Percentiles rank a stretch among this genome's conserved stretches.
phyloP scores from a whole-genome alignment of 1,284 basidiomycete genomes.

The Ceratorhiza oryzae-sativae region DNA sequence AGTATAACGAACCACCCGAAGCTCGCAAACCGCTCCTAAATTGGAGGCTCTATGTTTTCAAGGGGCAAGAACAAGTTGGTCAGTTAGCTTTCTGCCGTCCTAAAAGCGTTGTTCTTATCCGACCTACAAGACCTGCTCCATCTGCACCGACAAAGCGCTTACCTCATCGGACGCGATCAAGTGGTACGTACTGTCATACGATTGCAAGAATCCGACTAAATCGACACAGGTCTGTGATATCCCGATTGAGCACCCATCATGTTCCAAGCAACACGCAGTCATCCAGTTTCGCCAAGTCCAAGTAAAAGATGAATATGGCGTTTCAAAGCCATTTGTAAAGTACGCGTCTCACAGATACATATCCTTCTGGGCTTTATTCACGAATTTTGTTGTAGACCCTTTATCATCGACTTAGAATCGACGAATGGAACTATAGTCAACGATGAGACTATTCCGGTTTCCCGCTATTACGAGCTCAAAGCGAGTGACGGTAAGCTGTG shows the following conservation, averaged over 20 bases:
- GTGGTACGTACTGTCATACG: conserved; percentile 58
- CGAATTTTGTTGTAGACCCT: conserved; percentile 68
- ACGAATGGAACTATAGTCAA: conserved; percentile 96
- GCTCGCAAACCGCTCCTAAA: conserved; percentile 88
- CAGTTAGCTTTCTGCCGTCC: conserved; percentile 50
- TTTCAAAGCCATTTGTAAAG: conserved; percentile 79
- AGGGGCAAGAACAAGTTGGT: conserved; percentile 92
- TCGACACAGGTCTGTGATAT: conserved; percentile 74
- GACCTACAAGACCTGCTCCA: conserved; percentile 77
- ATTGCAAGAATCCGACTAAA: not conserved
- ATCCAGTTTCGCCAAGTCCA: conserved; percentile 91
- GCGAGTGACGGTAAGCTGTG: conserved; percentile 77
- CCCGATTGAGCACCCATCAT: conserved; percentile 92
- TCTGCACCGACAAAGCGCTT: conserved; percentile 91
- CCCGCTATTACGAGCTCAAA: conserved; percentile 91
- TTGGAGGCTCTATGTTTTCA: conserved; percentile 98
- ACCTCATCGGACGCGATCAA: conserved; percentile 90
- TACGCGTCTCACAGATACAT: conserved; percentile 53
- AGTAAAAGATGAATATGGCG: conserved; percentile 89
- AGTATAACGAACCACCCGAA: conserved; percentile 99
- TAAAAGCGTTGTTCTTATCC: not conserved
- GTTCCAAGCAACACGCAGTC: conserved; percentile 98
- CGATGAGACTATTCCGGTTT: conserved; percentile 80
- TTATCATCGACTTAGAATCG: conserved; percentile 95
- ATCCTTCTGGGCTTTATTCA: conserved; percentile 33